A percentile compares a stretch with the other conserved stretches of the same genome.
These are phyloP conservation scores for Dalbergia cochinchinensis DNA, from an alignment of 306 rosid genomes.

Conservation along the genomic window DNA sequence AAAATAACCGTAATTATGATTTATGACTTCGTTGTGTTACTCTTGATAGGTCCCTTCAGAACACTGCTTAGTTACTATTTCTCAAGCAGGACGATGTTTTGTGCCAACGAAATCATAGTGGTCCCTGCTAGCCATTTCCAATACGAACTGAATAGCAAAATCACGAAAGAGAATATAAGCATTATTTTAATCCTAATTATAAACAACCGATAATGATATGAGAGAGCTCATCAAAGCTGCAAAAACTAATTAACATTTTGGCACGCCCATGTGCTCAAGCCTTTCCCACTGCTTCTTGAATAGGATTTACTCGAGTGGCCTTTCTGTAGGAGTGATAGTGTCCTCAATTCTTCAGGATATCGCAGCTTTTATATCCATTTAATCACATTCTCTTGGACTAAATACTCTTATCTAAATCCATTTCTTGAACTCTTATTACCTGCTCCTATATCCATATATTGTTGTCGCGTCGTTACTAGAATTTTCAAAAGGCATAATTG, in stretches of 20 bases:
- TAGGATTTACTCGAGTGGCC: background rate
- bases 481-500: background rate
- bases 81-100: background rate
- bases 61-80: background rate
- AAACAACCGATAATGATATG: background rate
- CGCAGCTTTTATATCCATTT: background rate
- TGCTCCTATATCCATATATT: too few species aligned
- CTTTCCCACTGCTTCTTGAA: background rate
- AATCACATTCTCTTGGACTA: background rate
- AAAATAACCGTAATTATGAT: too few species aligned
- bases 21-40: too few species aligned
- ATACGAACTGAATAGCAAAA: background rate
- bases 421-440: background rate
- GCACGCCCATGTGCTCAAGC: background rate
- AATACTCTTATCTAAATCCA: background rate
- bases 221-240: background rate
- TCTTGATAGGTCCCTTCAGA: too few species aligned
- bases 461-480: background rate
- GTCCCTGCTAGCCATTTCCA: background rate
- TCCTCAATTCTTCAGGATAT: too few species aligned
- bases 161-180: background rate
- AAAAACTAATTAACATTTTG: background rate
- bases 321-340: background rate
- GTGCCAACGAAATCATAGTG: background rate
- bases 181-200: background rate